These are phyloP conservation scores for Fusarium hostae DNA, from an alignment of 2,329 filamentous ascomycete species.

Conservation along the genomic window DNA sequence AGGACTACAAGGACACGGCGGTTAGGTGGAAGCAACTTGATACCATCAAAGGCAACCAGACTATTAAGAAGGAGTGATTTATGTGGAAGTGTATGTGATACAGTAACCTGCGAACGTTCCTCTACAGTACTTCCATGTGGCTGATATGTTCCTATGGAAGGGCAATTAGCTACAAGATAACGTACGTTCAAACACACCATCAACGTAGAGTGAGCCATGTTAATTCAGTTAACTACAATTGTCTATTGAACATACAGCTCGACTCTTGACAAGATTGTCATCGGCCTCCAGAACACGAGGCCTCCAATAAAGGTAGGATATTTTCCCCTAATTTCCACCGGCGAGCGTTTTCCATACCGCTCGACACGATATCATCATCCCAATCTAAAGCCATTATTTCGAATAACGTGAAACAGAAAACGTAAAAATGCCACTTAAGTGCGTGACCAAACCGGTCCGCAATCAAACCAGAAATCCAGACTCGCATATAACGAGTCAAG, in stretches of 20 bases:
- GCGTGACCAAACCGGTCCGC: constrained; percentile 37
- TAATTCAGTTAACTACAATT: constrained; percentile 32
- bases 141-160: neutral
- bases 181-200: neutral
- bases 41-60: neutral
- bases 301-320: constrained; percentile 23
- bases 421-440: constrained; percentile 30
- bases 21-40: neutral
- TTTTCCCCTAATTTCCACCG: constrained; percentile 7
- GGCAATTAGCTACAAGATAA: neutral
- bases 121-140: neutral
- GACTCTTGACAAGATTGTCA: constrained; percentile 27
- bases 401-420: constrained; percentile 35
- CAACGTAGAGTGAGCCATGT: neutral
- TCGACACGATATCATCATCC: constrained; percentile 34
- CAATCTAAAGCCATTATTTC: constrained; percentile 47
- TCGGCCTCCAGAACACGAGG: constrained; percentile 18
- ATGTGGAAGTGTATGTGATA: neutral
- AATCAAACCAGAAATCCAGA: constrained; percentile 44
- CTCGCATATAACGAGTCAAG: constrained; percentile 40
- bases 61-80: neutral
- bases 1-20: neutral
- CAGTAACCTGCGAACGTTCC: neutral
- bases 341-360: constrained; percentile 34
- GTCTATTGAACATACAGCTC: constrained; percentile 32